Conservation (phyloP, 768 basidiomycete genomes). For the Kwoniella dendrophila region DNA sequence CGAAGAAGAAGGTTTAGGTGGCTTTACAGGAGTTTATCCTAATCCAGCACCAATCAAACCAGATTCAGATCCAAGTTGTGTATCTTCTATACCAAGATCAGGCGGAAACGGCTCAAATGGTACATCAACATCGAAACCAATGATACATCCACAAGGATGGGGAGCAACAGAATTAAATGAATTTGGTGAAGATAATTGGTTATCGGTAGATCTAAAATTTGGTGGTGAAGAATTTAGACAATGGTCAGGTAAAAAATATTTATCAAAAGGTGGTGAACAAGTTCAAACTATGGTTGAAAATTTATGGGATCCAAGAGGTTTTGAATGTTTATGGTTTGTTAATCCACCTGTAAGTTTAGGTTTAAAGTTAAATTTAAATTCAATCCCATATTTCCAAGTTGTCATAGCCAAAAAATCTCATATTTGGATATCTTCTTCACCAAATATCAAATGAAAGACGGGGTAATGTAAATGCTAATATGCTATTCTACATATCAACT, state of each 20-base stretch:
- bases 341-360: constrained; percentile 18
- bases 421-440: no score
- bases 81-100: background rate
- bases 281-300: constrained; percentile 50
- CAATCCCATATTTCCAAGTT: no score
- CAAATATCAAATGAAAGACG: no score
- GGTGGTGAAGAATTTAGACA: constrained; percentile 29
- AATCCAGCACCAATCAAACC: constrained; percentile 7
- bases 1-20: constrained; percentile 48
- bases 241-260: constrained; percentile 45
- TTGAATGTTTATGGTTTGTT: constrained; percentile 53
- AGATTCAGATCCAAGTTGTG: constrained; percentile 2
- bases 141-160: constrained; percentile 12
- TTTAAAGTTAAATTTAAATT: no score
- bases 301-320: constrained; percentile 51
- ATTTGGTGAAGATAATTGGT: constrained; percentile 28
- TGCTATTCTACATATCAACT: no score
- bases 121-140: background rate
- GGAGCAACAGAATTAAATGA: constrained; percentile 6
- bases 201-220: constrained; percentile 31
- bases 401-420: no score
- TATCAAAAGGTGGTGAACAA: constrained; percentile 44
- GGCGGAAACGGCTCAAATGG: background rate
- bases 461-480: no score
- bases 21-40: constrained; percentile 50